These are phyloP conservation scores for Colletotrichum somersetense DNA, from an alignment of 2,329 filamentous ascomycete genomes.

Conservation along the genomic window DNA sequence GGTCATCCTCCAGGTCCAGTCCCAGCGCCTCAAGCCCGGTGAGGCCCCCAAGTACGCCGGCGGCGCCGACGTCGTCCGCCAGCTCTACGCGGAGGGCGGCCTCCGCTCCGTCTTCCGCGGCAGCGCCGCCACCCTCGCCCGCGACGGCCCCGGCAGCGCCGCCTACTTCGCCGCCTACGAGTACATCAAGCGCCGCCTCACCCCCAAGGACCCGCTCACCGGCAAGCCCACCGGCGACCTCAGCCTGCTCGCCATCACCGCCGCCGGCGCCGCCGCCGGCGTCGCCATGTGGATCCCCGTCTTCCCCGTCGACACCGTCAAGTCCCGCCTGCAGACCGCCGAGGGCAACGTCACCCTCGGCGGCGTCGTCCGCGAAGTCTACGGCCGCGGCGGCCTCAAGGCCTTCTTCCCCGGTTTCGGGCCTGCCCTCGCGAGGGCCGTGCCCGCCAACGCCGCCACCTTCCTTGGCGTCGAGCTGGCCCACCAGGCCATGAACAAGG, in stretches of 20 bases:
- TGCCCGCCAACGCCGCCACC: slow-evolving; percentile 96
- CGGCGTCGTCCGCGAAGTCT: slow-evolving; percentile 85
- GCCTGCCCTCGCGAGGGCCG: slow-evolving; percentile 90
- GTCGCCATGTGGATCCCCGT: slow-evolving; percentile 99
- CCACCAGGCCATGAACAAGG: slow-evolving; percentile 84
- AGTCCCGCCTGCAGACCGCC: slow-evolving; percentile 91
- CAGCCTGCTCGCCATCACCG: slow-evolving; percentile 84
- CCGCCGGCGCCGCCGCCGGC: slow-evolving; percentile 89
- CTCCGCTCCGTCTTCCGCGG: slow-evolving; percentile 93
- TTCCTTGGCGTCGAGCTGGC: slow-evolving; percentile 89
- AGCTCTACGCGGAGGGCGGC: slow-evolving; percentile 92
- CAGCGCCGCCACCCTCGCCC: slow-evolving; percentile 88
- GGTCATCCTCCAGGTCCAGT: slow-evolving; percentile 97
- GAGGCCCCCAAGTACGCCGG: slow-evolving; percentile 94
- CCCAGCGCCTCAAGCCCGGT: slow-evolving; percentile 88
- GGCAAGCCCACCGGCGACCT: slow-evolving; percentile 82
- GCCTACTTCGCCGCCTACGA: slow-evolving; percentile 99
- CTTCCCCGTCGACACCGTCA: slow-evolving; percentile 97
- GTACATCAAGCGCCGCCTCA: slow-evolving; percentile 89
- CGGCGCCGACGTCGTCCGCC: slow-evolving; percentile 89
- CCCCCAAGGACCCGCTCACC: slow-evolving; percentile 80
- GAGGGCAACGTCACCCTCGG: slow-evolving; percentile 86
- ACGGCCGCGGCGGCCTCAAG: slow-evolving; percentile 83
- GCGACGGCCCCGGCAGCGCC: slow-evolving; percentile 92
- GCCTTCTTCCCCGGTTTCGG: slow-evolving; percentile 98